A percentile compares a stretch with the other conserved stretches of the same genome.
Evolutionary conservation across 306 rosid genomes (phyloP).

Genomic region (Vigna hirtella): DNA sequence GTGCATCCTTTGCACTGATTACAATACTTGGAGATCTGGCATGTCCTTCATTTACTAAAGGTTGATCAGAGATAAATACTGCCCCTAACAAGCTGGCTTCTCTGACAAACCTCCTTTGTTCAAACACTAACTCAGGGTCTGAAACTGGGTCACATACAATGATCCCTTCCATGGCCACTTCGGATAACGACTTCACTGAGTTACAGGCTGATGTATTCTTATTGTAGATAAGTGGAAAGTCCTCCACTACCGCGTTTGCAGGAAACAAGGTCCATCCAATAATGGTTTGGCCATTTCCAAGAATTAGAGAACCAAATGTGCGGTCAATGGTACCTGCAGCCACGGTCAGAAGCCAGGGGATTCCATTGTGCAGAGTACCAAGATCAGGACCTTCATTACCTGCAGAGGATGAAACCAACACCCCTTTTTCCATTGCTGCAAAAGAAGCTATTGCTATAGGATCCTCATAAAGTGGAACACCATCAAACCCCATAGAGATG

Average conservation of each 20-base stretch:
- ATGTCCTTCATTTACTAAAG: neutral
- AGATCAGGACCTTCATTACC: slow-evolving; percentile 14
- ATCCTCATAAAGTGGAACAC: slow-evolving; percentile 39
- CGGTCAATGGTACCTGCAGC: slow-evolving; percentile 44
- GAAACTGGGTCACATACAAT: slow-evolving; percentile 39
- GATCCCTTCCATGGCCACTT: neutral
- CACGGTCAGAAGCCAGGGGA: slow-evolving; percentile 43
- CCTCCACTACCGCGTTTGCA: slow-evolving; percentile 30
- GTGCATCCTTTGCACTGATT: slow-evolving; percentile 38
- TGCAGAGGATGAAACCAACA: slow-evolving; percentile 41
- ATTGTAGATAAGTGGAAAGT: slow-evolving; percentile 41
- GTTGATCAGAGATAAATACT: slow-evolving; percentile 34
- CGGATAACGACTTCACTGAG: slow-evolving; percentile 7
- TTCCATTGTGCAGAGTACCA: slow-evolving; percentile 35
- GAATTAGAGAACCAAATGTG: slow-evolving; percentile 33
- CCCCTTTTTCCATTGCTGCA: slow-evolving; percentile 50
- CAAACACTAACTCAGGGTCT: neutral
- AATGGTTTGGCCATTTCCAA: slow-evolving; percentile 43
- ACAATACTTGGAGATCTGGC: slow-evolving; percentile 38
- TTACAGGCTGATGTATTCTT: slow-evolving; percentile 44
- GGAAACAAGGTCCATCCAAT: slow-evolving; percentile 50
- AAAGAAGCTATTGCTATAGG: slow-evolving; percentile 46
- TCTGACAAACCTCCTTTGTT: neutral
- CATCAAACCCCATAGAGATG: slow-evolving; percentile 38
- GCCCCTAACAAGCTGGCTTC: slow-evolving; percentile 40